These are phyloP conservation scores for Drechmeria coniospora DNA, from an alignment of 2,329 filamentous ascomycete species.

Conservation along the genomic window DNA sequence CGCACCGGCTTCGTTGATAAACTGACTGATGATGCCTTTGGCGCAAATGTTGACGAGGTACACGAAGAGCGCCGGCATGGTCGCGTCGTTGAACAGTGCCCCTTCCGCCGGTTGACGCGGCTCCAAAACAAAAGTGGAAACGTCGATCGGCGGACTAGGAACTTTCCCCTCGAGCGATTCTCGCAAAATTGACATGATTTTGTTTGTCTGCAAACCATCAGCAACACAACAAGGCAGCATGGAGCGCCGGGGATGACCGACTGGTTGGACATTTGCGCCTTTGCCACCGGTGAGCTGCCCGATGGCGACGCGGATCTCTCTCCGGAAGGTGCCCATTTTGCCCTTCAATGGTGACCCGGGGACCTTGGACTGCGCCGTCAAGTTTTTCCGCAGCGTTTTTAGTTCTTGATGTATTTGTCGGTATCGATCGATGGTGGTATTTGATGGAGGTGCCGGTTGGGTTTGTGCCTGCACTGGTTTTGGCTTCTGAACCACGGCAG, in stretches of 20 bases:
- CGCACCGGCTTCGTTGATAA: conserved; percentile 49
- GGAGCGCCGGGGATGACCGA: conserved; percentile 11
- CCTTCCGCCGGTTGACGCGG: conserved; percentile 31
- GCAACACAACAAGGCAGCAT: neutral
- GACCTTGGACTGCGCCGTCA: conserved; percentile 39
- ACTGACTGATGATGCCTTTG: conserved; percentile 58
- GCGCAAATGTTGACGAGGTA: conserved; percentile 65
- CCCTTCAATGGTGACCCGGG: conserved; percentile 38
- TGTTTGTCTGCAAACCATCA: conserved; percentile 16
- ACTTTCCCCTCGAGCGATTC: conserved; percentile 36
- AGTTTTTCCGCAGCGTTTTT: conserved; percentile 48
- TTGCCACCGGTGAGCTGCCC: conserved; percentile 57
- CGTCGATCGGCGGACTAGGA: conserved; percentile 37
- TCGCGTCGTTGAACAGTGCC: conserved; percentile 32
- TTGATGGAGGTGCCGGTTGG: conserved; percentile 1
- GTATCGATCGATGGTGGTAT: conserved; percentile 25
- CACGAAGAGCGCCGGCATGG: conserved; percentile 49
- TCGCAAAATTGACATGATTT: conserved; percentile 28
- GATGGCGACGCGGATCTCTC: conserved; percentile 54
- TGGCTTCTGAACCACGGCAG: neutral
- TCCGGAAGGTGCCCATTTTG: conserved; percentile 54
- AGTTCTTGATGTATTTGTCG: conserved; percentile 50
- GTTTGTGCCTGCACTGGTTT: conserved; percentile 2
- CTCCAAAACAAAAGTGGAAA: conserved; percentile 36
- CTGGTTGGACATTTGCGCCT: conserved; percentile 36